Evolutionary conservation across 2,329 filamentous ascomycete species (phyloP), one percentile per base, ranked within the genome.

Genomic region (Pyrenochaeta sp.): DNA sequence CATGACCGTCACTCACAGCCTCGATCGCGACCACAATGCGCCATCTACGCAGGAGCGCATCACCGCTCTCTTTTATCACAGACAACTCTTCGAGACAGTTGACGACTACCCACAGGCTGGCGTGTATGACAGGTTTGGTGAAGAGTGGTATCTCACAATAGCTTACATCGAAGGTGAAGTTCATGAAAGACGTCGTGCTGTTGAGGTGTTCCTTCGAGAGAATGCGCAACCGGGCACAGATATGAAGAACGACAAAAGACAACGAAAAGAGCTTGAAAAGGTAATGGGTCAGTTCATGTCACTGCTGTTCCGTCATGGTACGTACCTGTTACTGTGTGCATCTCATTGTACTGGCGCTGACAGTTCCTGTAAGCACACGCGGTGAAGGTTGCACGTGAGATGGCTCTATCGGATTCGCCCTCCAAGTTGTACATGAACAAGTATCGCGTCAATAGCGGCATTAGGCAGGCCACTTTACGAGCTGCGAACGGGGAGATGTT

Each of bases 401-500:
- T 47, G 39, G 30, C 15, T 21, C 14, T 5, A 11, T 21, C 43
- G 7, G n/a, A 27, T n/a, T 15, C 18, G 5, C 50, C 54, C 1
- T 40, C 50, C 4, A 43, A 21, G 10, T 0, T 6, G 1, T 31
- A 7, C 17, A 44, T 51, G 39, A 4, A 42, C 0, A 11, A 5
- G 3, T 54, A 37, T 6, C 54, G 54, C 30, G 6, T 21, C 15
- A 18, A 30, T 21, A 51, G 20, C 29, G 14, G 36, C 31, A 17
- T 23, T 11, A 29, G 20, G 4, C 7, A 14, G 7, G 3, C 12
- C 3, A 23, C 21, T 46, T 23, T 18, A 10, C 42, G 50, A 4
- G 50, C 35, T 2, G 50, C 50, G 12, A 57, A 57, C 12, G 50
- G 50, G 2, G 50, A 54, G 27, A 4, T 51, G 17, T 17, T 40